Evolutionary conservation across 106 monocot species (phyloP), one percentile per base, ranked within the genome.

Genomic region (Amphibolis antarctica): DNA sequence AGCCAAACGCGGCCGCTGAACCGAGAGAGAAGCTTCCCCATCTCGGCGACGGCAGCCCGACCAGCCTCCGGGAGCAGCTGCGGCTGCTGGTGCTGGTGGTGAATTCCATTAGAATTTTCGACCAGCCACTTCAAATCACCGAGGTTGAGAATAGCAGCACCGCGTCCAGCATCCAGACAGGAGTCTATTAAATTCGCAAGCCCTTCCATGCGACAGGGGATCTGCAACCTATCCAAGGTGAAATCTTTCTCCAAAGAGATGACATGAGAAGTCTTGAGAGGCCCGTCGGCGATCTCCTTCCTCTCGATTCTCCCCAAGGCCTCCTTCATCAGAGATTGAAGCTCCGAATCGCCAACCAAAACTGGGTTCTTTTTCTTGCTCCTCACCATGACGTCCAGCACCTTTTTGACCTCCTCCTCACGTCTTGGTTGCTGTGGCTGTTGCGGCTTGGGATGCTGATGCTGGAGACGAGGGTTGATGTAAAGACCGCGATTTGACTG

Each of bases 81-180:
- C 69, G 67, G 74, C n/a, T 36, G n/a, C n/a, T n/a, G n/a, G n/a
- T n/a, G 57, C 56, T 44, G 59, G 9, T 1, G n/a, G 28, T 45
- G 19, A 9, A 42, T 1, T 15, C 21, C 44, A 19, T 42, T 20
- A 1, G 60, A 28, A 43, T 43, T 61, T 4, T 61, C 60, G 44
- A 93, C 88, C 21, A 94, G 53, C 94, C 94, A 94, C 64, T 83
- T 86, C 43, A 94, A 74, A 55, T 93, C 83, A 1, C 93, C 89
- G 3, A 89, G 71, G 77, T 93, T 77, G 12, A 93, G 28, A 14
- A 93, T 55, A 19, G 80, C 78, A 1, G 80, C 92, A 17, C 59
- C 42, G 49, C 48, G 64, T 77, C 78, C 10, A 72, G 4, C 12
- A 48, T 48, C 48, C 21, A 53, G 53, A 1, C 23, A 10, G 10